phyloP scores from a whole-genome alignment of 352 stramenopile species.

The Phytophthora ohioensis region DNA sequence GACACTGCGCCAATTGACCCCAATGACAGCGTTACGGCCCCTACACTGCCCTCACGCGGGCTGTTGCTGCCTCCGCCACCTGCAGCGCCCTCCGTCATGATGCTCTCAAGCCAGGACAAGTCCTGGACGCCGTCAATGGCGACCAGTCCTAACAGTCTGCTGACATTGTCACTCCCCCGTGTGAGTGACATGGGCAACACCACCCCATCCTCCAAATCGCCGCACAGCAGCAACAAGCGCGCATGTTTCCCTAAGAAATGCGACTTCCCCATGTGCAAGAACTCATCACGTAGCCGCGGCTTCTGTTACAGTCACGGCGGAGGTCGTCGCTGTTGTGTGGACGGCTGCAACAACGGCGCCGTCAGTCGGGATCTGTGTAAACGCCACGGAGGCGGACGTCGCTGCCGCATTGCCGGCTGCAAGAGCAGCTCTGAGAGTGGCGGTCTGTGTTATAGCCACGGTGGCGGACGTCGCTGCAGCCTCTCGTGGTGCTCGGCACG shows the following conservation, averaged over 20 bases:
- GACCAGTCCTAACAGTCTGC: slow-evolving; percentile 12
- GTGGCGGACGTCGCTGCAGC: slow-evolving; percentile 70
- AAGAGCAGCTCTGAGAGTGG: slow-evolving; percentile 81
- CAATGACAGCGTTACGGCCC: slow-evolving; percentile 13
- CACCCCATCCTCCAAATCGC: background rate
- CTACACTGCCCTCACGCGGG: slow-evolving; percentile 8
- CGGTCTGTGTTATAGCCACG: slow-evolving; percentile 81
- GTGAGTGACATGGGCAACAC: slow-evolving; percentile 17
- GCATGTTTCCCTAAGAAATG: slow-evolving; percentile 84
- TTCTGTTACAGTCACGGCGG: slow-evolving; percentile 86
- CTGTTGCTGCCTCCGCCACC: slow-evolving; percentile 19
- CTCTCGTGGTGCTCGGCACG: slow-evolving; percentile 75
- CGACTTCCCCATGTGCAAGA: slow-evolving; percentile 88
- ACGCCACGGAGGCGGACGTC: slow-evolving; percentile 75
- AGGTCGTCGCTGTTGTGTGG: slow-evolving; percentile 66
- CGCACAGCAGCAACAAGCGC: slow-evolving; percentile 51
- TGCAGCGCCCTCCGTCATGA: slow-evolving; percentile 15
- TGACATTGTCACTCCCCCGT: slow-evolving; percentile 38
- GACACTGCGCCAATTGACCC: background rate
- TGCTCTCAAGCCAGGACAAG: slow-evolving; percentile 47
- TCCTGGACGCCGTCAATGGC: slow-evolving; percentile 3
- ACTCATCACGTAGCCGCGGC: slow-evolving; percentile 77
- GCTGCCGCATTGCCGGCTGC: slow-evolving; percentile 71
- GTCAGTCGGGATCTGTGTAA: slow-evolving; percentile 88
- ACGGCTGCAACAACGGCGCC: slow-evolving; percentile 74